These are phyloP conservation scores for Syncephalastrum monosporum DNA, from an alignment of 371 early-diverging fungal genomes.

Conservation along the genomic window DNA sequence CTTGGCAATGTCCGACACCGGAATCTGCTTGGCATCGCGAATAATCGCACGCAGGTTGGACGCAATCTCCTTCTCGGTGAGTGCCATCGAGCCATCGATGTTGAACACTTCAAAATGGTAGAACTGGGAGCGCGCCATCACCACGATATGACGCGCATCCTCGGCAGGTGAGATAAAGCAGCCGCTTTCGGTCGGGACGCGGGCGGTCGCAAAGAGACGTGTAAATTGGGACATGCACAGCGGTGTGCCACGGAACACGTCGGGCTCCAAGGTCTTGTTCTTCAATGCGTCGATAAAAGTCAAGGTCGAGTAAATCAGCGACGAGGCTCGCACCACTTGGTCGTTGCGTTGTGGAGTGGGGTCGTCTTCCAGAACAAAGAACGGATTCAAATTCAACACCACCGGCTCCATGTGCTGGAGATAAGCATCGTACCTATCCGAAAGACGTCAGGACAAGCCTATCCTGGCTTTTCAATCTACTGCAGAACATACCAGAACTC, in stretches of 20 bases:
- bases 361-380: constrained; percentile 55
- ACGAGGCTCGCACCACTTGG: constrained; percentile 51
- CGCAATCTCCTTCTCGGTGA: constrained; percentile 52
- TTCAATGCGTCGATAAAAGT: constrained; percentile 50
- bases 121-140: constrained; percentile 63
- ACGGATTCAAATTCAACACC: constrained; percentile 52
- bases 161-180: constrained; percentile 52
- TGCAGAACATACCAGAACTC: constrained; percentile 48
- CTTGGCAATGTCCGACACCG: constrained; percentile 42
- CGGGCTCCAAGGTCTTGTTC: constrained; percentile 58
- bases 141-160: constrained; percentile 58
- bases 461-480: not conserved
- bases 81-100: constrained; percentile 38
- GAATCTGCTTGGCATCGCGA: constrained; percentile 35
- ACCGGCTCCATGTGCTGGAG: constrained; percentile 46
- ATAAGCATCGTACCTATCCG: constrained; percentile 49
- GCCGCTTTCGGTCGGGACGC: constrained; percentile 56
- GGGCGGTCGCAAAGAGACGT: constrained; percentile 60
- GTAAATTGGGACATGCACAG: constrained; percentile 70
- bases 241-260: constrained; percentile 63
- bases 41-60: constrained; percentile 45
- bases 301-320: constrained; percentile 51
- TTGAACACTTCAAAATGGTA: constrained; percentile 70
- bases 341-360: constrained; percentile 51
- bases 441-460: not conserved